Evolutionary conservation across 2,329 filamentous ascomycete species (phyloP).

Genomic region (Trichophyton simii): DNA sequence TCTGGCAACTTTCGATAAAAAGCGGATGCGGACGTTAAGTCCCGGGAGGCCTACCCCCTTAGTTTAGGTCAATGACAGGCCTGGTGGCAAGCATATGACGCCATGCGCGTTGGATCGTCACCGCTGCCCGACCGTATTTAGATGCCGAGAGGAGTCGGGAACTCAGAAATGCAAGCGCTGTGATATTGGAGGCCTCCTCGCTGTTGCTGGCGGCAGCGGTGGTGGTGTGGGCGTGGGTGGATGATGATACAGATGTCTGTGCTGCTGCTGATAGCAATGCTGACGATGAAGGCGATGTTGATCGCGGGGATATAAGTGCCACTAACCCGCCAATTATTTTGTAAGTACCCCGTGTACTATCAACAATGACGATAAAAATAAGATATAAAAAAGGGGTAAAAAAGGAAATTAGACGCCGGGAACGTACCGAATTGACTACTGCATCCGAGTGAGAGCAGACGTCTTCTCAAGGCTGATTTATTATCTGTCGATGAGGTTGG

Average conservation of each 20-base stretch:
- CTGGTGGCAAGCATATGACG: slow-evolving; percentile 20
- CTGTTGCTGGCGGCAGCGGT: too few species aligned
- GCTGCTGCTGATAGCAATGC: neutral
- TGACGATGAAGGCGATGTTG: slow-evolving; percentile 12
- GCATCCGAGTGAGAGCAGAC: slow-evolving; percentile 30
- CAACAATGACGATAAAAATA: neutral
- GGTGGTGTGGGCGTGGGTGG: slow-evolving; percentile 34
- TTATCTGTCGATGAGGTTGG: neutral
- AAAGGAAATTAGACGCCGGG: neutral
- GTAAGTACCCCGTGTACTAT: neutral
- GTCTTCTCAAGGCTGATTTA: slow-evolving; percentile 19
- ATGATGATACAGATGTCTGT: neutral
- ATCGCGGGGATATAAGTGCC: neutral
- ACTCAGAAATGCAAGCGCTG: slow-evolving; percentile 47
- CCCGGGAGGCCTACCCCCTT: neutral
- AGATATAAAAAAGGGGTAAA: slow-evolving; percentile 6
- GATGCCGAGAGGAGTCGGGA: slow-evolving; percentile 44
- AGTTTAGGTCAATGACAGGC: neutral
- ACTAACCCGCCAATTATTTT: neutral
- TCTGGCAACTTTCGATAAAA: neutral
- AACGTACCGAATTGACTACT: slow-evolving; percentile 32
- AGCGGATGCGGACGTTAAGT: neutral
- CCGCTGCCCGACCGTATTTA: slow-evolving; percentile 38
- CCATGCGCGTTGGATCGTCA: slow-evolving; percentile 42
- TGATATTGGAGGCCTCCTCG: slow-evolving; percentile 39